Conservation (phyloP, 768 basidiomycete genomes). For the Dioszegia hungarica region DNA sequence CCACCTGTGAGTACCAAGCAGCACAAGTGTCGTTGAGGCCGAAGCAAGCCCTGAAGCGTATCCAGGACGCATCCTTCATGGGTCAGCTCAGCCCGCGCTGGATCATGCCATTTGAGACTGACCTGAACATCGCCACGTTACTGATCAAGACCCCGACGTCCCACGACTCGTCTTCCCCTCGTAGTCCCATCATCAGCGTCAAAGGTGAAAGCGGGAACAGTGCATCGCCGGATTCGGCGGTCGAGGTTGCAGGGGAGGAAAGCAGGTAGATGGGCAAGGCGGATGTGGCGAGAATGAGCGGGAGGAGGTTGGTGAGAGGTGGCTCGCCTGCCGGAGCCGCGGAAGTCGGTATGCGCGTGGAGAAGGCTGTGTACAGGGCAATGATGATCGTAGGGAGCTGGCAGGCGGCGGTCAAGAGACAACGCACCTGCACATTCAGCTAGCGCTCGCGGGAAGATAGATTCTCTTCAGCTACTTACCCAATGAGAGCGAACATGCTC, state of each 20-base stretch:
- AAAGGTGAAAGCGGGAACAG: slow-evolving; percentile 78
- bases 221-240: slow-evolving; percentile 39
- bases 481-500: too few species aligned
- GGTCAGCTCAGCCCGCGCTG: neutral
- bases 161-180: slow-evolving; percentile 54
- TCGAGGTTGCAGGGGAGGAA: neutral
- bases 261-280: slow-evolving; percentile 53
- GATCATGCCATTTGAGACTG: slow-evolving; percentile 22
- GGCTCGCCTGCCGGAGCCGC: too few species aligned
- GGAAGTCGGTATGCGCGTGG: too few species aligned
- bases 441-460: too few species aligned
- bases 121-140: slow-evolving; percentile 87
- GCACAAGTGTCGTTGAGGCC: slow-evolving; percentile 70
- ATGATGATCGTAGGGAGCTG: neutral
- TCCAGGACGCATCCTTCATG: slow-evolving; percentile 50
- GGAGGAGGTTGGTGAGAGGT: neutral
- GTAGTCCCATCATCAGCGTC: slow-evolving; percentile 60
- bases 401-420: too few species aligned
- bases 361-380: neutral
- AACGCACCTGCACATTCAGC: too few species aligned
- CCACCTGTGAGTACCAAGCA: slow-evolving; percentile 72
- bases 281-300: neutral
- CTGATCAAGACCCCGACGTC: slow-evolving; percentile 70
- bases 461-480: too few species aligned
- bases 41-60: slow-evolving; percentile 84